Conservation (phyloP, 345 rosid genomes). For the Bruguiera sexangula region DNA sequence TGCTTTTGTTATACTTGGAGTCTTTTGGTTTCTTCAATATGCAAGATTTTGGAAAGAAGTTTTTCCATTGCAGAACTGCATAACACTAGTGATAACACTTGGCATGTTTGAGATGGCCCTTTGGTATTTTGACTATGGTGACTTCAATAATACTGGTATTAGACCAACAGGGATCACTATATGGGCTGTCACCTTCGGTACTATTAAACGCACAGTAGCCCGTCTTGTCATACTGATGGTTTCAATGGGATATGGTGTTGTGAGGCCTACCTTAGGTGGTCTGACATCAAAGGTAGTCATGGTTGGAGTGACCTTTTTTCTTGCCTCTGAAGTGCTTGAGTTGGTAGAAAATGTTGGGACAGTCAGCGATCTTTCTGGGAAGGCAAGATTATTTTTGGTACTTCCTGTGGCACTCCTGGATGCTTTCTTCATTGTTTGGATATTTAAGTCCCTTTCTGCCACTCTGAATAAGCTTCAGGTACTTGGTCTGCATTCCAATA, state of each 20-base stretch:
- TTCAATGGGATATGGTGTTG: constrained; percentile 96
- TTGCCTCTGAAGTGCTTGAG: constrained; percentile 91
- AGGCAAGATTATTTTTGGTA: constrained; percentile 72
- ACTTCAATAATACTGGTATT: constrained; percentile 79
- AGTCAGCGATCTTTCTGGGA: constrained; percentile 86
- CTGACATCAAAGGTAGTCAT: constrained; percentile 77
- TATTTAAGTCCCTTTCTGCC: constrained; percentile 84
- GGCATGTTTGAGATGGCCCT: constrained; percentile 99
- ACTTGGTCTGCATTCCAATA: constrained; percentile 14
- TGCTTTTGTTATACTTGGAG: constrained; percentile 77
- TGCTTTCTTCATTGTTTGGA: constrained; percentile 95
- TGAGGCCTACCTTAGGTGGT: constrained; percentile 94
- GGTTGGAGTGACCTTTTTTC: constrained; percentile 86
- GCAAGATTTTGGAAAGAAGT: constrained; percentile 93
- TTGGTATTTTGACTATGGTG: constrained; percentile 92
- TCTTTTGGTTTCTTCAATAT: constrained; percentile 93
- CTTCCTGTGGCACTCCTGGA: constrained; percentile 88
- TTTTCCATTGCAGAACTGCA: constrained; percentile 79
- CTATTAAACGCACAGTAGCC: constrained; percentile 70
- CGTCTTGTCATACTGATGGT: constrained; percentile 80
- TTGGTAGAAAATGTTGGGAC: constrained; percentile 87
- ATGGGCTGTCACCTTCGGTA: constrained; percentile 92
- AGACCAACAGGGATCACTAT: constrained; percentile 81
- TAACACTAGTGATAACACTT: constrained; percentile 75
- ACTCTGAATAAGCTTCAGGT: constrained; percentile 94